A percentile compares a stretch with the other conserved stretches of the same genome.
Conservation (phyloP, 257 asterid genomes). For the Craterostigma plantagineum region DNA sequence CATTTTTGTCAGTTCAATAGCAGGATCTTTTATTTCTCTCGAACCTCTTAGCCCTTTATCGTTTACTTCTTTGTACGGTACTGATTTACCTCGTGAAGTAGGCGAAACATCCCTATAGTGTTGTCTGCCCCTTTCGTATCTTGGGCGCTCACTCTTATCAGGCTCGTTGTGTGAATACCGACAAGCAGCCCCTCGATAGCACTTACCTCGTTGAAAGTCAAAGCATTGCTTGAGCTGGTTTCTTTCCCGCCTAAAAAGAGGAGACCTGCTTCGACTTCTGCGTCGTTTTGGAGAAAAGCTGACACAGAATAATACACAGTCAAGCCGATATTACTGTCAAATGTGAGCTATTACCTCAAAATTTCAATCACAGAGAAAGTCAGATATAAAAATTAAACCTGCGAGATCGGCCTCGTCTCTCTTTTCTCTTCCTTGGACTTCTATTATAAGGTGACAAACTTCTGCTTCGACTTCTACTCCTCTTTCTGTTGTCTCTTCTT, state of each 20-base stretch:
- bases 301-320: slow-evolving; percentile 11
- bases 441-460: slow-evolving; percentile 64
- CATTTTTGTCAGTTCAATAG: slow-evolving; percentile 13
- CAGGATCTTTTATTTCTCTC: slow-evolving; percentile 12
- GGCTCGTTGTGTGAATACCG: slow-evolving; percentile 51
- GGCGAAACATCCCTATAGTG: slow-evolving; percentile 22
- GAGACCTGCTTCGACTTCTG: slow-evolving; percentile 62
- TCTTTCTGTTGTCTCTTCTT: slow-evolving; percentile 39
- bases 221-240: slow-evolving; percentile 37
- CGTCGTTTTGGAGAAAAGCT: slow-evolving; percentile 69
- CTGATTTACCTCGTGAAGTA: slow-evolving; percentile 16
- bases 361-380: slow-evolving; percentile 5
- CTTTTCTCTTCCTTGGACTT: slow-evolving; percentile 55
- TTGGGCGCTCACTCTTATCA: slow-evolving; percentile 34
- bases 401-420: slow-evolving; percentile 57
- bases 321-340: no score
- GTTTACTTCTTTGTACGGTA: slow-evolving; percentile 19
- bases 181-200: slow-evolving; percentile 76
- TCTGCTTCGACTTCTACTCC: slow-evolving; percentile 54
- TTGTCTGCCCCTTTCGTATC: slow-evolving; percentile 28
- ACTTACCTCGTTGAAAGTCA: slow-evolving; percentile 54
- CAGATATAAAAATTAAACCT: slow-evolving; percentile 26
- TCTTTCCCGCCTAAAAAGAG: slow-evolving; percentile 32
- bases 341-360: slow-evolving; percentile 3
- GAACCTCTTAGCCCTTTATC: slow-evolving; percentile 18